Base-by-base conservation (phyloP, 163 green algal species). In the Prototheca stagnorum region DNA sequence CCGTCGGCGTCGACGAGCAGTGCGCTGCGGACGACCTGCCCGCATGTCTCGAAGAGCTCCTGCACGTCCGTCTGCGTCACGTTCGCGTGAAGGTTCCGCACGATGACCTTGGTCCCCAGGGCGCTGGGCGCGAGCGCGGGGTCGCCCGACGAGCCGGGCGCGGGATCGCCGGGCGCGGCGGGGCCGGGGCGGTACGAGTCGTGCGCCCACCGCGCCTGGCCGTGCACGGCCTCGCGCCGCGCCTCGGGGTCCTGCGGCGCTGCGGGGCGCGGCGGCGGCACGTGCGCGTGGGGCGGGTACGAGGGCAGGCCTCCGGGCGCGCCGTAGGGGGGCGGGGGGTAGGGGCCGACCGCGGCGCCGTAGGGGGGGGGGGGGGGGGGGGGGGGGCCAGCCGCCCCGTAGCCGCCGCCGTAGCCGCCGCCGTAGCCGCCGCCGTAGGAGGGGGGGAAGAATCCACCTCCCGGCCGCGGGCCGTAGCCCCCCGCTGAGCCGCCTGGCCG, bases 31-130 rank as follows among this genome's bases (percentile, higher is more conserved):
- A 64, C 34, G 20, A 70, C 36, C 22, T 31, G 16, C 40, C 65
- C 65, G 11, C 42, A 57, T 0, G 53, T 56, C 8, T 43, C 42
- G 36, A 74, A 71, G 34, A 74, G 62, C 61, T 74, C 65, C 45
- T 62, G 51, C 16, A 71, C 50, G 57, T 75, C 66, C 0, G 48
- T 50, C 9, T 62, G 53, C 0, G 51, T 56, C 24, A 75, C 66
- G 22, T 72, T 55, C 35, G 54, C 66, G 53, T 69, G 46, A 8
- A 75, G 54, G 46, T 75, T 75, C 17, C 44, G 57, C 21, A 75
- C 55, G 35, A 58, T 51, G 47, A 72, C 44, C 49, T 71, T 72
- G 48, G 51, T 72, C 36, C 57, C 61, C 7, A 62, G 37, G 7
- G 24, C 0, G 21, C 43, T 45, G 19, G 53, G 43, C 0, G n/a